Evolutionary conservation across 495 filamentous ascomycete species (phyloP).

Genomic region (Acidiella bohemica): DNA sequence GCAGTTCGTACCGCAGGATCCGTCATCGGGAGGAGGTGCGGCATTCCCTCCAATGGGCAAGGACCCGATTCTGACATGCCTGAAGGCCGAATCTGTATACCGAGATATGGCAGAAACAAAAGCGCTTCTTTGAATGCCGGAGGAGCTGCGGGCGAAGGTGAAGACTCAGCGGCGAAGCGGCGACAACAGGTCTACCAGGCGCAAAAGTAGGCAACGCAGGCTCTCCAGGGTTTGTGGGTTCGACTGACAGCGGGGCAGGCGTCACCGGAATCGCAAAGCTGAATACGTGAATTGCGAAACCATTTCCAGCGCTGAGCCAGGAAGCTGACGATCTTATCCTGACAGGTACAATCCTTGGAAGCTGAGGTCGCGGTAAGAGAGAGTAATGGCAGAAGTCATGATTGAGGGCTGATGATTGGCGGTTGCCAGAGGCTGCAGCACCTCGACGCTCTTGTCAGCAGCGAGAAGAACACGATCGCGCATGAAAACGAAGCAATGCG

Average conservation of each 20-base stretch:
- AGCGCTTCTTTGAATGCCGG: not conserved
- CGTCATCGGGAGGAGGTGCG: constrained; percentile 1
- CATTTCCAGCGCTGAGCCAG: too few species aligned
- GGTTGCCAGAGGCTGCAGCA: constrained; percentile 3
- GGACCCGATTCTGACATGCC: not conserved
- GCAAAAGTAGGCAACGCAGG: constrained; percentile 18
- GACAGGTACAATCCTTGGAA: constrained; percentile 13
- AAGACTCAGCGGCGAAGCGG: not conserved
- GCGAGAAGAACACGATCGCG: constrained; percentile 12
- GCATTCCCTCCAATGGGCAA: too few species aligned
- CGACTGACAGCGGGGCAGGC: constrained; percentile 5
- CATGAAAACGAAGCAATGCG: constrained; percentile 6
- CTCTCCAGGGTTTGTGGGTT: not conserved
- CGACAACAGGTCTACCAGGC: constrained; percentile 17
- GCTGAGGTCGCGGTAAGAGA: constrained; percentile 5
- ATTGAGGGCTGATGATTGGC: too few species aligned
- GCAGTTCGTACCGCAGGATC: constrained; percentile 12
- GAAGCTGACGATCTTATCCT: too few species aligned
- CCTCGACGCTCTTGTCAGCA: constrained; percentile 26
- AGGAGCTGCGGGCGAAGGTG: not conserved
- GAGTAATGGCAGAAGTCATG: too few species aligned
- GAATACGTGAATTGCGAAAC: too few species aligned
- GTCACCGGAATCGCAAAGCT: constrained; percentile 12
- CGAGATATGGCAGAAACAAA: not conserved
- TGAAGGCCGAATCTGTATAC: too few species aligned